Evolutionary conservation across 306 rosid species (phyloP), one percentile per base, ranked within the genome.

Genomic region (Trifolium dubium): DNA sequence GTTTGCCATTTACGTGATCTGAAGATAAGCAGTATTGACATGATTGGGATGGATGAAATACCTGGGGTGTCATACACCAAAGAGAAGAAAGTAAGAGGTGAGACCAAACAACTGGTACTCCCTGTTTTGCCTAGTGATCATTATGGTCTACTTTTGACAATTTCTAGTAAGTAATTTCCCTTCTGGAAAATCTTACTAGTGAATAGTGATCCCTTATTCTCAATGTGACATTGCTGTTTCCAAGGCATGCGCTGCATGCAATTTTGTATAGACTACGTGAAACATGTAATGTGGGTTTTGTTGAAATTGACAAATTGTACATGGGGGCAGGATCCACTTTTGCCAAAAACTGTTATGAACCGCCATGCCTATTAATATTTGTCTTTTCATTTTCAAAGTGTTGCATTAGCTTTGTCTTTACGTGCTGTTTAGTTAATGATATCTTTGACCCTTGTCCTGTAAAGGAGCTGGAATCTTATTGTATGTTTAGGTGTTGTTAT

Each of bases 81-180:
- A 81, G 92, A 94, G 83, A 94, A 94, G 84, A 91, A 94, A 79
- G 90, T 46, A 58, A 85, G 79, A 67, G 82, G 84, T 15, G 96
- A 88, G 80, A 80, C 73, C 17, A 89, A 83, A 82, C 83, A 77
- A 80, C 78, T 88, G 75, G 96, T 78, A 71, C 94, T 89, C 54
- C 95, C 98, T 77, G 97, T 94, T 77, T 84, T 94, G 74, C 97
- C 97, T 1, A 91, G 98, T 64, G 97, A 94, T 83, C 98, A 94
- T 71, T 94, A 84, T 71, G 97, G 98, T 64, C 70, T 94, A 82
- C 86, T 91, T 69, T 86, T 94, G 84, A 84, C 97, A 28, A 77
- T 94, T 63, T 67, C 85, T 62, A 78, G 74, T 61, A 80, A 69
- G 69, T 80, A 71, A 75, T 67, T 55, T 11, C 55, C 30, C 10